A percentile compares a stretch with the other conserved stretches of the same genome.
phyloP scores from a whole-genome alignment of 257 asterid genomes.

The Solanum chilense region DNA sequence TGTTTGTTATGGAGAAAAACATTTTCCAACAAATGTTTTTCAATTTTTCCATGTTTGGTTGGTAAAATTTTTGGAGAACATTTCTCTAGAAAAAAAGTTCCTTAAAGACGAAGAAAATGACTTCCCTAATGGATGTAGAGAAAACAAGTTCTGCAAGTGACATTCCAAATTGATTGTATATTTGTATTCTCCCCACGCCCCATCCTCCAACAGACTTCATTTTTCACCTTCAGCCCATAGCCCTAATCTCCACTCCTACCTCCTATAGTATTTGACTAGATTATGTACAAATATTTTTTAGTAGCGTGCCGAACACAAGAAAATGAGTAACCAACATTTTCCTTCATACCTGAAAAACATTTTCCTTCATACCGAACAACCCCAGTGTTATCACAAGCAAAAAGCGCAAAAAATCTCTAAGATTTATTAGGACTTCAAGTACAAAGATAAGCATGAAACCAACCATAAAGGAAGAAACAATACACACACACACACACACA shows the following conservation, averaged over 20 bases:
- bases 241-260: neutral
- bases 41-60: neutral
- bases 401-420: neutral
- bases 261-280: neutral
- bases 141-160: neutral
- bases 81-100: neutral
- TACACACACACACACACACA: neutral
- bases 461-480: neutral
- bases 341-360: neutral
- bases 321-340: too few relatives aligned
- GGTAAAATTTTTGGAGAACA: neutral
- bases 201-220: neutral
- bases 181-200: neutral
- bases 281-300: neutral
- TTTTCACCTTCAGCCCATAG: neutral
- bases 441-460: neutral
- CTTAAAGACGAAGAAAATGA: neutral
- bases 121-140: neutral
- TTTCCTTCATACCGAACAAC: neutral
- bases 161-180: neutral
- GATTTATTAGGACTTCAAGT: neutral
- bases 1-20: neutral
- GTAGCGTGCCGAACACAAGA: too few relatives aligned
- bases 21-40: neutral
- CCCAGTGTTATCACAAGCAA: neutral